These are phyloP conservation scores for Penicillium goetzii DNA, from an alignment of 495 filamentous ascomycete species.

Conservation along the genomic window DNA sequence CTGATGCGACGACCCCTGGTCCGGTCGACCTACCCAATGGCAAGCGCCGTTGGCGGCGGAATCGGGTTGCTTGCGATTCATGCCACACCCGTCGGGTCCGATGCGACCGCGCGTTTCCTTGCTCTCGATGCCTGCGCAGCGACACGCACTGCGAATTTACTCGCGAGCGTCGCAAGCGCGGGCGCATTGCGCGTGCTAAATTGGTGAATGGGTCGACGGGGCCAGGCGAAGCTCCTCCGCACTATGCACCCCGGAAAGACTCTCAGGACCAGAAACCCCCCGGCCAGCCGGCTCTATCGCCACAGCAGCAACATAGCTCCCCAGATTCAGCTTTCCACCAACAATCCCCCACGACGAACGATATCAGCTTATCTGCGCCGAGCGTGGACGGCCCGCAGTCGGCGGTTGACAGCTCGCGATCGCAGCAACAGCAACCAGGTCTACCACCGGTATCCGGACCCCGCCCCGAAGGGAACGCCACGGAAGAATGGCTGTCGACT, in stretches of 20 bases:
- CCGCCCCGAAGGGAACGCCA: slow-evolving; percentile 29
- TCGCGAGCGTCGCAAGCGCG: slow-evolving; percentile 50
- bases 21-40: slow-evolving; percentile 38
- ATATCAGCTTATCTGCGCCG: slow-evolving; percentile 37
- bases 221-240: not conserved
- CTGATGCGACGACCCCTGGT: slow-evolving; percentile 26
- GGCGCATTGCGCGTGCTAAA: slow-evolving; percentile 47
- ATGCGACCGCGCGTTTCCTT: slow-evolving; percentile 54
- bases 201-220: slow-evolving; percentile 19
- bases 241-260: slow-evolving; percentile 15
- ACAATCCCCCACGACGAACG: slow-evolving; percentile 41
- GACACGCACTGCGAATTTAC: slow-evolving; percentile 51
- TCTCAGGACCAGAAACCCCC: slow-evolving; percentile 21
- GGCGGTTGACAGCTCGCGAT: slow-evolving; percentile 24
- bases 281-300: slow-evolving; percentile 23
- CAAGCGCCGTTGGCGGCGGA: slow-evolving; percentile 52
- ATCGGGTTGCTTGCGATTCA: slow-evolving; percentile 52
- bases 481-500: slow-evolving; percentile 47
- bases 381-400: slow-evolving; percentile 42
- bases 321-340: slow-evolving; percentile 34
- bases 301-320: slow-evolving; percentile 34
- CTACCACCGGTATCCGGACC: not conserved
- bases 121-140: slow-evolving; percentile 49
- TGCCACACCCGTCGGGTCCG: slow-evolving; percentile 52
- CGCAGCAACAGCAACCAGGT: slow-evolving; percentile 23